Evolutionary conservation across 169 alveolate species (phyloP).

Genomic region (Plasmodium blacklocki): DNA sequence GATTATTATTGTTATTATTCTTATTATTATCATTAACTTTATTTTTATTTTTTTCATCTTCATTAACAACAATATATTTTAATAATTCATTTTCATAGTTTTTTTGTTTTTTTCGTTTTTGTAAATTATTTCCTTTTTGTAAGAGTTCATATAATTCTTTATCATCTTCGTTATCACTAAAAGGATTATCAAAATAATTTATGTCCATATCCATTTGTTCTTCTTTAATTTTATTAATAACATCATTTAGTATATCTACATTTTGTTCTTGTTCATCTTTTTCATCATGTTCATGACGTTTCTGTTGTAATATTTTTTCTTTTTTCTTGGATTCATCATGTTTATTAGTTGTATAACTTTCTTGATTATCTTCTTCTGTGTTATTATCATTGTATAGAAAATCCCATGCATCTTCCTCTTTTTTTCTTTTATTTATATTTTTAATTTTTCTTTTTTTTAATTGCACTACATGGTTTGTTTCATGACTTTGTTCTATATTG

Average conservation of each 20-base stretch:
- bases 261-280: conserved; percentile 1
- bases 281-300: not conserved
- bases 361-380: conserved; percentile 1
- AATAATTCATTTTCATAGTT: conserved; percentile 65
- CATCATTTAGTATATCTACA: conserved; percentile 26
- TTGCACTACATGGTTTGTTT: not conserved
- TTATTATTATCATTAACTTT: conserved; percentile 25
- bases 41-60: conserved; percentile 26
- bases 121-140: conserved; percentile 37
- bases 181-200: conserved; percentile 27
- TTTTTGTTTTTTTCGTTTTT: conserved; percentile 48
- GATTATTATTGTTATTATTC: conserved; percentile 54
- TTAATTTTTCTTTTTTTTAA: conserved; percentile 58
- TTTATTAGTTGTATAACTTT: not conserved
- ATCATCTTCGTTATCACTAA: conserved; percentile 58
- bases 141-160: conserved; percentile 63
- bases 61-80: conserved; percentile 46
- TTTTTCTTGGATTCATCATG: not conserved
- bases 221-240: conserved; percentile 50
- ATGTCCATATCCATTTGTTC: conserved; percentile 41
- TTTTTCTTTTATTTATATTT: conserved; percentile 55
- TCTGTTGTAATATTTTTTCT: not conserved
- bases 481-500: not conserved
- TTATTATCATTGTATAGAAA: conserved; percentile 20
- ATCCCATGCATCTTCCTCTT: conserved; percentile 62